These are phyloP conservation scores for Baudoinia panamericana DNA, from an alignment of 495 filamentous ascomycete species.

Conservation along the genomic window DNA sequence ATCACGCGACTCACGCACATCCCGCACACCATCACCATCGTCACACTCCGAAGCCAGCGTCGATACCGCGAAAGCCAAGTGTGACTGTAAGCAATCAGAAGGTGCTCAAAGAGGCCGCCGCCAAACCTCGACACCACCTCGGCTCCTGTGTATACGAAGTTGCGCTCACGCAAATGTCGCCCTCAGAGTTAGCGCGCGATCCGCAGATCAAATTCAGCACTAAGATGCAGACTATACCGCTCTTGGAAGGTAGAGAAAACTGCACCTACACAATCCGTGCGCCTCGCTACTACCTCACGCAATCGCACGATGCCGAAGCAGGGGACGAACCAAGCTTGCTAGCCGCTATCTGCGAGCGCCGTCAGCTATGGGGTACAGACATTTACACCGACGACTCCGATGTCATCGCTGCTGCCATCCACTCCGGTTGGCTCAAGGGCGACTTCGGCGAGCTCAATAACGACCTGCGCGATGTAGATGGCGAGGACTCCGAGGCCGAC, in stretches of 20 bases:
- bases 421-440: conserved; percentile 81
- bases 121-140: conserved; percentile 65
- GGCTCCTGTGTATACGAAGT: conserved; percentile 53
- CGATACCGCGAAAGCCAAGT: conserved; percentile 31
- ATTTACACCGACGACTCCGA: conserved; percentile 96
- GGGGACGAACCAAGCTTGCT: conserved; percentile 39
- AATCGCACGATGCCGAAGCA: background rate
- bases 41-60: conserved; percentile 29
- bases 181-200: conserved; percentile 31
- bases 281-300: conserved; percentile 55
- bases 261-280: conserved; percentile 82
- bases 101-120: conserved; percentile 55
- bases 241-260: conserved; percentile 73
- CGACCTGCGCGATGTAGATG: conserved; percentile 53
- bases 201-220: conserved; percentile 52
- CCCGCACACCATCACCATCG: conserved; percentile 32
- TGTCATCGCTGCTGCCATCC: conserved; percentile 81
- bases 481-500: conserved; percentile 28
- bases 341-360: conserved; percentile 65
- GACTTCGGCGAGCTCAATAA: conserved; percentile 66
- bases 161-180: conserved; percentile 36
- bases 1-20: conserved; percentile 19
- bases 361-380: conserved; percentile 81
- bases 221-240: conserved; percentile 60
- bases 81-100: conserved; percentile 41